Conservation (phyloP, 202 grass and related monocot species). For the Saccharum hybrid region DNA sequence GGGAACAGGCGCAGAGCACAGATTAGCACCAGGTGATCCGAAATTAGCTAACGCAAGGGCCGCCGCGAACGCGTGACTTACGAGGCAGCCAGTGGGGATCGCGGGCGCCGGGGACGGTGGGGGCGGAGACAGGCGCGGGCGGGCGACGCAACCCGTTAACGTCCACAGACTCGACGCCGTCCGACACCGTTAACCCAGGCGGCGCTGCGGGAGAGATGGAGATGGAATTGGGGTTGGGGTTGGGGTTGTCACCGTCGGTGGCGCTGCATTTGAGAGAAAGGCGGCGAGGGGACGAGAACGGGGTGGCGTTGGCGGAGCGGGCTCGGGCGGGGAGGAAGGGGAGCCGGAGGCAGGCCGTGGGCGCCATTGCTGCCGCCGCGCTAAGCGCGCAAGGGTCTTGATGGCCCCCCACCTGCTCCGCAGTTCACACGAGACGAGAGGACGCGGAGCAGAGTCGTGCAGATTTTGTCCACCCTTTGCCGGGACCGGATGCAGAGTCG, state of each 20-base stretch:
- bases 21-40: not conserved
- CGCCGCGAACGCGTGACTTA: slow-evolving; percentile 18
- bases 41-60: not conserved
- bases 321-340: slow-evolving; percentile 38
- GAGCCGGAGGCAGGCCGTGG: slow-evolving; percentile 35
- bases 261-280: slow-evolving; percentile 39
- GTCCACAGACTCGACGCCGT: slow-evolving; percentile 24
- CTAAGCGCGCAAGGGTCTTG: not conserved
- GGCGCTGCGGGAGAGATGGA: not conserved
- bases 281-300: not conserved
- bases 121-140: not conserved
- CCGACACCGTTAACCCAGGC: not conserved
- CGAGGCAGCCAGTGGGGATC: slow-evolving; percentile 41
- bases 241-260: not conserved
- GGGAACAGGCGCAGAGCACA: not conserved
- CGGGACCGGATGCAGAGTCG: not conserved
- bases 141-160: slow-evolving; percentile 37
- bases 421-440: not conserved
- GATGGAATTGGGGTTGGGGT: not conserved
- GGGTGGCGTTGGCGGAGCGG: not conserved
- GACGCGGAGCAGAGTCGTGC: not conserved
- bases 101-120: not conserved
- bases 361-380: slow-evolving; percentile 42
- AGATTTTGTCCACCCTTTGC: not conserved
- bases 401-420: not conserved